Percentiles rank a stretch among this genome's conserved stretches.
Conservation (phyloP, 202 grass and related monocot genomes). For the Dendrocalamus latiflorus region DNA sequence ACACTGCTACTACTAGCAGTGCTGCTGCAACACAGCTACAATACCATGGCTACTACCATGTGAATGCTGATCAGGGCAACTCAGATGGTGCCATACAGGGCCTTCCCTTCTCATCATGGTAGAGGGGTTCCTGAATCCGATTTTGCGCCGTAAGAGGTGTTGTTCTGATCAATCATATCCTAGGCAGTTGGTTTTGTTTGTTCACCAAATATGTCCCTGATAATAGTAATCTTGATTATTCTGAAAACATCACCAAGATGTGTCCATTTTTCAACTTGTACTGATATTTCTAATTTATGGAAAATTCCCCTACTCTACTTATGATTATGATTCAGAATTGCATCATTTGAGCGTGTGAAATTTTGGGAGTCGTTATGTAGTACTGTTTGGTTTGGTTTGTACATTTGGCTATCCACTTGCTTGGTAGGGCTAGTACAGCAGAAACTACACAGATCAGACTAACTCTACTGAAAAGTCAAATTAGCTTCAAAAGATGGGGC, state of each 20-base stretch:
- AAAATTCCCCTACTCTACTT: background rate
- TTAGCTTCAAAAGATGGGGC: background rate
- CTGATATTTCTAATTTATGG: slow-evolving; percentile 31
- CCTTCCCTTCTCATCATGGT: slow-evolving; percentile 60
- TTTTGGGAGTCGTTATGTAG: background rate
- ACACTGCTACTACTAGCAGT: background rate
- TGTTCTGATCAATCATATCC: slow-evolving; percentile 21
- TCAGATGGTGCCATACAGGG: slow-evolving; percentile 41
- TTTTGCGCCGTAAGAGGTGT: background rate
- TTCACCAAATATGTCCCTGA: slow-evolving; percentile 17
- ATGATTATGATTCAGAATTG: slow-evolving; percentile 10
- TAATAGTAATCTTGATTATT: slow-evolving; percentile 19
- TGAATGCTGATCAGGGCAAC: slow-evolving; percentile 25
- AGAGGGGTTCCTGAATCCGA: background rate
- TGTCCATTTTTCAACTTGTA: slow-evolving; percentile 25
- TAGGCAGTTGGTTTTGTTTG: slow-evolving; percentile 23
- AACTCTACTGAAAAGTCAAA: slow-evolving; percentile 10
- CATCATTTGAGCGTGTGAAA: background rate
- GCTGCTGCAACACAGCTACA: slow-evolving; percentile 26
- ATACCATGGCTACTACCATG: slow-evolving; percentile 52
- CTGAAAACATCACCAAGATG: background rate
- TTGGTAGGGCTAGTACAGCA: background rate
- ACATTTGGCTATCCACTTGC: background rate
- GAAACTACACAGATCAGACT: background rate
- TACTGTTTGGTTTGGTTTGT: background rate